These are phyloP conservation scores for Piloderma croceum DNA, from an alignment of 768 basidiomycete species.

Conservation along the genomic window DNA sequence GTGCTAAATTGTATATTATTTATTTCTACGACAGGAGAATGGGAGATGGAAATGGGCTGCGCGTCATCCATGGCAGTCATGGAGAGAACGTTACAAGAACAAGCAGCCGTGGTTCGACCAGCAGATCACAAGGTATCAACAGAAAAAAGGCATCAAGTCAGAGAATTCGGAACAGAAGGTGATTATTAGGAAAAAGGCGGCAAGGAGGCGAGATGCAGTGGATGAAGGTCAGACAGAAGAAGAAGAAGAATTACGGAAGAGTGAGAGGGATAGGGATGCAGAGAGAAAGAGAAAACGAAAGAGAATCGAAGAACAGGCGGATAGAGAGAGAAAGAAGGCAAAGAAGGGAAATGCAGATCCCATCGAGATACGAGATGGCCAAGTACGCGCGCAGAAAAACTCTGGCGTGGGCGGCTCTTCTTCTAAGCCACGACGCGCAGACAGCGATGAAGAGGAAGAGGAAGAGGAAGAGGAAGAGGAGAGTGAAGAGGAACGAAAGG, in stretches of 20 bases:
- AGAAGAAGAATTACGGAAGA: background rate
- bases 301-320: constrained; percentile 9
- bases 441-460: background rate
- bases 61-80: constrained; percentile 53
- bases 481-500: background rate
- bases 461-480: background rate
- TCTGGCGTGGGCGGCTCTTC: too few species aligned
- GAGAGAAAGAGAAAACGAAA: constrained; percentile 1
- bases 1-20: constrained; percentile 1
- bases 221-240: background rate
- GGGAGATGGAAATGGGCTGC: constrained; percentile 47
- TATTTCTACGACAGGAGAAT: constrained; percentile 27
- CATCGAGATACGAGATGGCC: background rate
- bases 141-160: constrained; percentile 19
- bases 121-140: constrained; percentile 36
- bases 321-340: background rate
- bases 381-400: too few species aligned
- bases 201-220: too few species aligned
- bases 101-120: constrained; percentile 37
- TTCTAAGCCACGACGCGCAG: background rate
- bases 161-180: too few species aligned
- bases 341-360: constrained; percentile 1
- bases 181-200: too few species aligned
- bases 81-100: constrained; percentile 56
- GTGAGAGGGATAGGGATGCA: constrained; percentile 1